A percentile compares a stretch with the other conserved stretches of the same genome.
These are phyloP conservation scores for Cladosporium sp. DNA, from an alignment of 2,329 filamentous ascomycete species.

Conservation along the genomic window DNA sequence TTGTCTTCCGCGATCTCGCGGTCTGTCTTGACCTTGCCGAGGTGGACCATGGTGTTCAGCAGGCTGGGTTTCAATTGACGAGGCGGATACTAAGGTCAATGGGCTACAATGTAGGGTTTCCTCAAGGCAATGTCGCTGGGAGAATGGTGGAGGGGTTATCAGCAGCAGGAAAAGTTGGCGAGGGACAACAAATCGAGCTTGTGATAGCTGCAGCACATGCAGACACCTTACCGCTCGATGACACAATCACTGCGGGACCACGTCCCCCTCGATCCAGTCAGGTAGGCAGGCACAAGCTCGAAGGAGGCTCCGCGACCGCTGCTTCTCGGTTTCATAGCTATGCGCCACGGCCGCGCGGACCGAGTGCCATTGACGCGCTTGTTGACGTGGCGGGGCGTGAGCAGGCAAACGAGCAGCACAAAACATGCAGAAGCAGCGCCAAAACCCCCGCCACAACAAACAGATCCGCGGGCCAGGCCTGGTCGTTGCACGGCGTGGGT, in stretches of 20 bases:
- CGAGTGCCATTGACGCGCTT: neutral
- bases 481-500: neutral
- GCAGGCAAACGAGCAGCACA: neutral
- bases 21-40: slow-evolving; percentile 30
- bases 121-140: neutral
- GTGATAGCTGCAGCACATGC: neutral
- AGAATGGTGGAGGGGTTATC: neutral
- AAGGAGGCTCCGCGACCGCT: neutral
- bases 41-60: slow-evolving; percentile 30
- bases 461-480: neutral
- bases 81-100: neutral
- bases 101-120: neutral
- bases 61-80: neutral
- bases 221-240: neutral
- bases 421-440: neutral
- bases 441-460: neutral
- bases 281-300: neutral
- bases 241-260: neutral
- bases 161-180: neutral
- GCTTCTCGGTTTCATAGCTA: neutral
- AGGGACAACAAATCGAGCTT: neutral
- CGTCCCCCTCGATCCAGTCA: neutral
- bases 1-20: slow-evolving; percentile 34
- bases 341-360: neutral
- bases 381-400: neutral